phyloP scores from a whole-genome alignment of 108 stramenopile species.

The Heterococcus sp. region DNA sequence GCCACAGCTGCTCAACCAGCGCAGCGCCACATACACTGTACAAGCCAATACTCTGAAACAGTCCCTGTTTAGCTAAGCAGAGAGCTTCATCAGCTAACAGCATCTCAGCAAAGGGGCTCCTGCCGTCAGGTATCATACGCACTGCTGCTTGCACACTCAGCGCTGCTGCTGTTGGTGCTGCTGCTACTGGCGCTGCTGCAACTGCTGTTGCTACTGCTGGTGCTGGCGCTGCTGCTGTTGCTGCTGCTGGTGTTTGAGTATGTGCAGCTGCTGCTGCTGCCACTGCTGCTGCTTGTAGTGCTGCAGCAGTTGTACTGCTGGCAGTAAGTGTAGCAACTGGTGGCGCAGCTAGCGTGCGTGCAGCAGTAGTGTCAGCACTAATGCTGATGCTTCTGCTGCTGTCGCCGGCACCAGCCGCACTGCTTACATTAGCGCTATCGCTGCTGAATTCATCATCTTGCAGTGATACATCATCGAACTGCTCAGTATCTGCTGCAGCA shows the following conservation, averaged over 20 bases:
- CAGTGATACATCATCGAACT: too few relatives aligned
- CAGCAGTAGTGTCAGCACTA: too few relatives aligned
- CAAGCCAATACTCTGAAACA: conserved; percentile 44
- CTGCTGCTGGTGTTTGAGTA: background rate
- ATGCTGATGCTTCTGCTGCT: too few relatives aligned
- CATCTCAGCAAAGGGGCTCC: conserved; percentile 44
- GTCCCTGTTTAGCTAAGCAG: conserved; percentile 17
- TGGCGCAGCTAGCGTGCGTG: too few relatives aligned
- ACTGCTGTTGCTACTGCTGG: background rate
- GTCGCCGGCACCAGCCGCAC: too few relatives aligned
- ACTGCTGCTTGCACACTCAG: background rate
- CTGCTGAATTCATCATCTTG: too few relatives aligned
- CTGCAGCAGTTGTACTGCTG: too few relatives aligned
- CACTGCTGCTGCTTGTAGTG: background rate
- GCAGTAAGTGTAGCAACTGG: too few relatives aligned
- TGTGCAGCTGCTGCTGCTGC: background rate
- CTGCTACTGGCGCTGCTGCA: background rate
- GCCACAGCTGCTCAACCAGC: conserved; percentile 41
- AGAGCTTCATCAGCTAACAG: conserved; percentile 39
- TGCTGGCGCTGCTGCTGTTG: background rate
- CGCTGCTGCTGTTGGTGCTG: background rate
- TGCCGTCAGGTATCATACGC: background rate
- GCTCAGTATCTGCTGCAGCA: too few relatives aligned
- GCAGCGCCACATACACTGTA: conserved; percentile 28
- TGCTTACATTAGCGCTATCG: too few relatives aligned